Conservation (phyloP, 805 yeast genomes). For the Priceomyces melissophilus region DNA sequence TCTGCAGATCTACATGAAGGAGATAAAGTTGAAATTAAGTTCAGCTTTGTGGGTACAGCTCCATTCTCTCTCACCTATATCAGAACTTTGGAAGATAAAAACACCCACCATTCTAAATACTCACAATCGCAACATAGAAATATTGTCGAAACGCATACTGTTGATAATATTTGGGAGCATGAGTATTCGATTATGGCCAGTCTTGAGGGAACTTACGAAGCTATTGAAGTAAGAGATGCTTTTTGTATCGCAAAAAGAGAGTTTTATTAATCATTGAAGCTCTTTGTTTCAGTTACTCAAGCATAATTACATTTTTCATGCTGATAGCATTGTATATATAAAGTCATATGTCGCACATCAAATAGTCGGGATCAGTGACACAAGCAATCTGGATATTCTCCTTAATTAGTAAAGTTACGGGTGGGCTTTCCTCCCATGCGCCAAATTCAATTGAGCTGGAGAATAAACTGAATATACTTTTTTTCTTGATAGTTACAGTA, state of each 20-base stretch:
- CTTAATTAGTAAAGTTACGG: constrained; percentile 3
- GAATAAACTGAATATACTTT: constrained; percentile 2
- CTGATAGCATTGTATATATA: constrained; percentile 3
- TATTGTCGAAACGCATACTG: constrained; percentile 50
- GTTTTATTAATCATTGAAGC: constrained; percentile 3
- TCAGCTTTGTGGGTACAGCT: constrained; percentile 81
- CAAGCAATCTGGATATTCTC: constrained; percentile 12
- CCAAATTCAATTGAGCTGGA: constrained; percentile 6
- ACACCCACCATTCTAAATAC: constrained; percentile 21
- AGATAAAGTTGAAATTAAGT: constrained; percentile 83
- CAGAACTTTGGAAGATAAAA: constrained; percentile 51
- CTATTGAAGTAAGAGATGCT: constrained; percentile 82
- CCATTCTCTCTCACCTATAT: constrained; percentile 87
- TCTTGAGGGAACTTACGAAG: constrained; percentile 91
- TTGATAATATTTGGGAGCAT: constrained; percentile 67
- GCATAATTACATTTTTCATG: background rate
- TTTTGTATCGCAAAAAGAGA: constrained; percentile 49
- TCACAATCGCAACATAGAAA: constrained; percentile 10
- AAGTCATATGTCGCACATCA: constrained; percentile 3
- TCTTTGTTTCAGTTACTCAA: too few species aligned
- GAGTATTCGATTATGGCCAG: constrained; percentile 74
- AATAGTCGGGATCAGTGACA: constrained; percentile 10
- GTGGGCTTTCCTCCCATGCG: constrained; percentile 12
- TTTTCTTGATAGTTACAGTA: constrained; percentile 5
- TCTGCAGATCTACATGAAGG: constrained; percentile 91